Conservation (phyloP, 2,329 filamentous ascomycete genomes). For the Penicillium sp. region DNA sequence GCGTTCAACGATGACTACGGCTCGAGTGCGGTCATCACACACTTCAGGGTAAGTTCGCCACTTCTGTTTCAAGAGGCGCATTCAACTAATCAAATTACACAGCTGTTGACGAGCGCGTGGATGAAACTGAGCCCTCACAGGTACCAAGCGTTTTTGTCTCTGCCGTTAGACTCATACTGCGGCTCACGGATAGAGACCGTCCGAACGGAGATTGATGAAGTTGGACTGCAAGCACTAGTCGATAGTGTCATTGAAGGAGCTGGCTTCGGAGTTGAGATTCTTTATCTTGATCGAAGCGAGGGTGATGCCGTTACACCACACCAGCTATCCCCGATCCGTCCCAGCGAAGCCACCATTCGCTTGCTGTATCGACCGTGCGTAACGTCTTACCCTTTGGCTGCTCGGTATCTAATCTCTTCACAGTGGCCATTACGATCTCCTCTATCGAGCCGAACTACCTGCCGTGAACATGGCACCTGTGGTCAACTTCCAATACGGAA, state of each 20-base stretch:
- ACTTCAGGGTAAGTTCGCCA: slow-evolving; percentile 60
- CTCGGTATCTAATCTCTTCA: slow-evolving; percentile 19
- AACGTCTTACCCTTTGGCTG: neutral
- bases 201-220: slow-evolving; percentile 82
- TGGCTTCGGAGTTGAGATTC: slow-evolving; percentile 78
- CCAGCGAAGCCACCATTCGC: slow-evolving; percentile 63
- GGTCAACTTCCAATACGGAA: slow-evolving; percentile 44
- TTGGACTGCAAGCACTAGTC: slow-evolving; percentile 76
- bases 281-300: slow-evolving; percentile 84
- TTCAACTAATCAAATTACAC: slow-evolving; percentile 17
- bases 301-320: slow-evolving; percentile 69
- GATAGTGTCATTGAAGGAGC: slow-evolving; percentile 78
- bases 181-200: slow-evolving; percentile 69
- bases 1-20: slow-evolving; percentile 72
- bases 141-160: slow-evolving; percentile 73
- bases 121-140: slow-evolving; percentile 71
- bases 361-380: slow-evolving; percentile 68
- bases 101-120: slow-evolving; percentile 81
- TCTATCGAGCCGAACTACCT: slow-evolving; percentile 66
- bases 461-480: slow-evolving; percentile 39
- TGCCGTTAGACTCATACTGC: slow-evolving; percentile 68
- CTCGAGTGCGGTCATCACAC: slow-evolving; percentile 80
- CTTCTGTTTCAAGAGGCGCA: neutral
- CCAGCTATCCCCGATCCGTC: slow-evolving; percentile 35
- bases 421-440: slow-evolving; percentile 87